Conservation (phyloP, 176 grass and related monocot species). For the Calamus simplicifolius region DNA sequence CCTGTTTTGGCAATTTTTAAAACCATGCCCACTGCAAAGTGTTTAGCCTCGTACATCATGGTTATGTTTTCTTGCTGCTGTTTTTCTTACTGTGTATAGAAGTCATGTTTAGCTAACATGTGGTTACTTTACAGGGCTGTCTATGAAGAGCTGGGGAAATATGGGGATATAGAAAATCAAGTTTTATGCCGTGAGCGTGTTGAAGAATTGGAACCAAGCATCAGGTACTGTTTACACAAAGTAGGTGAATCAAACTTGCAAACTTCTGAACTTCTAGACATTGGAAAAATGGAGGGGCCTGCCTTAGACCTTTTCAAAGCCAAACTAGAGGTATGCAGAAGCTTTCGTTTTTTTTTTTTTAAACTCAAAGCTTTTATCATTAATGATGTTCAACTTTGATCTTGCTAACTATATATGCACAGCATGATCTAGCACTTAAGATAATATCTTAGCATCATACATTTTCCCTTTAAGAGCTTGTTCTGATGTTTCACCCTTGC, state of each 20-base stretch:
- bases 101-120: conserved; percentile 5
- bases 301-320: conserved; percentile 84
- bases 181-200: conserved; percentile 85
- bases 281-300: conserved; percentile 73
- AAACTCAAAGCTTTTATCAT: too few species aligned
- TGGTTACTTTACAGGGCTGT: conserved; percentile 44
- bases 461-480: too few species aligned
- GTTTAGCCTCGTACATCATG: not conserved
- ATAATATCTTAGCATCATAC: too few species aligned
- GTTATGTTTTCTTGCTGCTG: not conserved
- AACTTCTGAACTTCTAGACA: conserved; percentile 74
- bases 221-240: conserved; percentile 93
- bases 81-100: not conserved
- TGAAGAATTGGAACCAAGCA: conserved; percentile 94
- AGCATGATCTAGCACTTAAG: too few species aligned
- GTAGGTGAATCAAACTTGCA: conserved; percentile 80
- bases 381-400: too few species aligned
- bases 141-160: conserved; percentile 91
- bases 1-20: too few species aligned
- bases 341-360: not conserved
- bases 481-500: too few species aligned
- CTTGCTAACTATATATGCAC: too few species aligned
- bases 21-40: not conserved
- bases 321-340: conserved; percentile 62
- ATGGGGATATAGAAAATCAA: conserved; percentile 94